Evolutionary conservation across 163 green algal genomes (phyloP).

Genomic region (Prototheca wickerhamii): DNA sequence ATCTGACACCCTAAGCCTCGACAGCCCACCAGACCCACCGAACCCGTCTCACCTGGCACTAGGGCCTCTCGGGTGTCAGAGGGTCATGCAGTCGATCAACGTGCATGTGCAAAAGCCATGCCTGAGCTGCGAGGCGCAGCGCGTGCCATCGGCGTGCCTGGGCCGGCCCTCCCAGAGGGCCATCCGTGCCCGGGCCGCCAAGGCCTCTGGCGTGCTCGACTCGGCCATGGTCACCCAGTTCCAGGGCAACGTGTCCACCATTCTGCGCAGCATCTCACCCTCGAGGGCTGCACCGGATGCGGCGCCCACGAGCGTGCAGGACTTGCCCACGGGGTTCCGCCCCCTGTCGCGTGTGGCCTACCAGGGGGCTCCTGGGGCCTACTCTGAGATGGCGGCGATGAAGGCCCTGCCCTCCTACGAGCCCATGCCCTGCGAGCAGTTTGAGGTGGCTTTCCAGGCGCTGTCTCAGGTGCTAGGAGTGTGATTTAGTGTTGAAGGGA

Average conservation of each 20-base stretch:
- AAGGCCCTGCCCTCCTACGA: constrained; percentile 71
- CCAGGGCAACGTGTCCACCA: neutral
- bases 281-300: neutral
- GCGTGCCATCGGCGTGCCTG: too few species aligned
- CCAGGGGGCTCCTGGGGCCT: constrained; percentile 86
- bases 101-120: too few species aligned
- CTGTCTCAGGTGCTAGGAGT: constrained; percentile 17
- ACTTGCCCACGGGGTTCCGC: neutral
- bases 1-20: too few species aligned
- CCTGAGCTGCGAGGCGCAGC: too few species aligned
- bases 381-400: constrained; percentile 80
- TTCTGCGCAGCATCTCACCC: neutral
- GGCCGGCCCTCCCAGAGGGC: too few species aligned
- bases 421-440: constrained; percentile 85
- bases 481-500: neutral
- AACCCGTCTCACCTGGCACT: too few species aligned
- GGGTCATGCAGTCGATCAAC: too few species aligned
- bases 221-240: too few species aligned
- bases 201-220: too few species aligned
- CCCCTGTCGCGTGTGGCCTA: constrained; percentile 16
- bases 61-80: too few species aligned
- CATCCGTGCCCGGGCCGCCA: too few species aligned
- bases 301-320: neutral
- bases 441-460: constrained; percentile 89
- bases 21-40: too few species aligned